phyloP scores from a whole-genome alignment of 495 filamentous ascomycete species.

The Neurospora terricola region DNA sequence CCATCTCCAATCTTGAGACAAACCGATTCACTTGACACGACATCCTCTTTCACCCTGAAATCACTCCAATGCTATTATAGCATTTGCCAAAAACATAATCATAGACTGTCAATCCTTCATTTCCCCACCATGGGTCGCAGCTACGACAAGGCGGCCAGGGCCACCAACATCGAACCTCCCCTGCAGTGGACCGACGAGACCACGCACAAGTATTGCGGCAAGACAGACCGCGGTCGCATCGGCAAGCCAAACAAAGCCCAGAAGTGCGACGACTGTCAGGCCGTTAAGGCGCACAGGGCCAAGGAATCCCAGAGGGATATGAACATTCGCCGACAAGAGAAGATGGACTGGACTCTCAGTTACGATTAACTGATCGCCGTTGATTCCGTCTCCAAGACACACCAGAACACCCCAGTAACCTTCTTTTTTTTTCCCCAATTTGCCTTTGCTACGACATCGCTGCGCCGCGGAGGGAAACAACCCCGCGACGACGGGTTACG shows the following conservation, averaged over 20 bases:
- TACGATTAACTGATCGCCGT: background rate
- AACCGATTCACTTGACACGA: background rate
- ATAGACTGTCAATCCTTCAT: background rate
- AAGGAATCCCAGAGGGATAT: conserved; percentile 7
- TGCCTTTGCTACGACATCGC: background rate
- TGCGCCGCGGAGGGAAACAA: background rate
- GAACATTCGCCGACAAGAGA: conserved; percentile 10
- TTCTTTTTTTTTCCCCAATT: background rate
- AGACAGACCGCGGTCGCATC: conserved; percentile 10
- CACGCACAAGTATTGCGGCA: conserved; percentile 22
- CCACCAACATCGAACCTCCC: conserved; percentile 10
- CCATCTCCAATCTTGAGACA: background rate
- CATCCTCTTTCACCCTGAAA: background rate
- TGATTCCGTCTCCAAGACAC: background rate
- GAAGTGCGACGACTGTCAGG: conserved; percentile 16
- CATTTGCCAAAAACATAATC: background rate
- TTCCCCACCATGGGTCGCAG: conserved; percentile 10
- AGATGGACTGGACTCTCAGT: conserved; percentile 12
- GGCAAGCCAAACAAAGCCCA: conserved; percentile 22
- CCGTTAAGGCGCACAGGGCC: conserved; percentile 13
- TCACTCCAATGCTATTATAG: background rate
- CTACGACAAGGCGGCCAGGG: conserved; percentile 11
- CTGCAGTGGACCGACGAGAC: conserved; percentile 14
- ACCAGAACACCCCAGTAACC: background rate
- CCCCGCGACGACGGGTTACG: background rate